These are phyloP conservation scores for Penicillium roqueforti DNA, from an alignment of 495 filamentous ascomycete species.

Conservation along the genomic window DNA sequence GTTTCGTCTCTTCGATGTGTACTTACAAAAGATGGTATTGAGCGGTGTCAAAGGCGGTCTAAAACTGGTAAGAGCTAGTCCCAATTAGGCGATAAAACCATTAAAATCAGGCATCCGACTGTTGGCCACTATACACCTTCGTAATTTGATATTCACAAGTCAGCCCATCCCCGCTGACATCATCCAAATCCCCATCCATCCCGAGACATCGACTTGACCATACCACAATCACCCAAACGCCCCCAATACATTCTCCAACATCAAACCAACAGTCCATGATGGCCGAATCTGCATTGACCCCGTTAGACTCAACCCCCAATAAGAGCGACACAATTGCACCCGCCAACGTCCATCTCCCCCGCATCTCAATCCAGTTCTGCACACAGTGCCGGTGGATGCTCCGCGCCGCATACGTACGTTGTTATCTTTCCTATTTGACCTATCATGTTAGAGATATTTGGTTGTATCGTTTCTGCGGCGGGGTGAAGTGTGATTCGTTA, in stretches of 20 bases:
- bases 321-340: conserved; percentile 8
- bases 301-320: conserved; percentile 3
- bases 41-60: too few relatives aligned
- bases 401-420: conserved; percentile 71
- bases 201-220: neutral
- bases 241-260: neutral
- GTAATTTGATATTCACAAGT: too few relatives aligned
- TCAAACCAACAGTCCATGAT: neutral
- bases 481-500: neutral
- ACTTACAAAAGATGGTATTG: too few relatives aligned
- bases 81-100: too few relatives aligned
- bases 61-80: too few relatives aligned
- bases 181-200: conserved; percentile 15
- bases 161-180: conserved; percentile 35
- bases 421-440: neutral
- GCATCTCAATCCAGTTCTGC: conserved; percentile 74
- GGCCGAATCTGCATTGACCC: conserved; percentile 1
- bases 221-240: conserved; percentile 1
- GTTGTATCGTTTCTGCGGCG: neutral
- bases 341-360: conserved; percentile 46
- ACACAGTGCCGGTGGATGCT: conserved; percentile 92
- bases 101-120: too few relatives aligned
- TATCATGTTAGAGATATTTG: neutral
- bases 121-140: too few relatives aligned
- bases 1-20: too few relatives aligned